A percentile compares a stretch with the other conserved stretches of the same genome.
Conservation (phyloP, 2,329 filamentous ascomycete genomes). For the Rutstroemia sp. region DNA sequence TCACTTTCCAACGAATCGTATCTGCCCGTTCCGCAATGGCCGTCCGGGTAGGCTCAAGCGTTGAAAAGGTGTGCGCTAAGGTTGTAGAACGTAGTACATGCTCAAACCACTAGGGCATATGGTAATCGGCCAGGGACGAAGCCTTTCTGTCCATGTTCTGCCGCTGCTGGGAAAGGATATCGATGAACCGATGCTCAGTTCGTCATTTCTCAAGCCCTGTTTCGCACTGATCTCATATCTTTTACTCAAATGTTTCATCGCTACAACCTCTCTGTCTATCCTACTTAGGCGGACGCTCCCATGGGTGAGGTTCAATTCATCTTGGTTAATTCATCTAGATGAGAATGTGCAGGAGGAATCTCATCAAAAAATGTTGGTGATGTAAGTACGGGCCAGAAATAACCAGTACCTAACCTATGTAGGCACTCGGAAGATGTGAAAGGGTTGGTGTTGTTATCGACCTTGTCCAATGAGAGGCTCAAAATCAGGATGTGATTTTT, state of each 20-base stretch:
- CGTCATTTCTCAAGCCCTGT: not conserved
- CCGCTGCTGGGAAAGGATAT: too few species aligned
- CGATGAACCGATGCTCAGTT: not conserved
- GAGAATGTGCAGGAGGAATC: not conserved
- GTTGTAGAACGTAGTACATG: not conserved
- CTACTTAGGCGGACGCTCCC: too few species aligned
- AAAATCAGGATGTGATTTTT: too few species aligned
- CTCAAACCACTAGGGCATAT: not conserved
- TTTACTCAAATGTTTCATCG: not conserved
- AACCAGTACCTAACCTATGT: not conserved
- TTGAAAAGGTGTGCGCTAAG: not conserved
- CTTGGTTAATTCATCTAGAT: not conserved
- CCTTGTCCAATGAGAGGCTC: too few species aligned
- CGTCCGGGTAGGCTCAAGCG: not conserved
- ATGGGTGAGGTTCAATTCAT: not conserved
- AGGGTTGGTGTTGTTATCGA: too few species aligned
- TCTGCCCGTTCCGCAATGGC: too few species aligned
- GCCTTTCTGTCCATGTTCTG: too few species aligned
- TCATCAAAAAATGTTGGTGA: not conserved
- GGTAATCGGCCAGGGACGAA: too few species aligned
- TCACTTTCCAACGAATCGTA: not conserved
- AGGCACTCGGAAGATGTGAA: not conserved
- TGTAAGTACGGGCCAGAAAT: not conserved
- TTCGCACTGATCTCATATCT: not conserved
- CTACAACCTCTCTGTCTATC: not conserved